These are phyloP conservation scores for Penicillium daleae DNA, from an alignment of 495 filamentous ascomycete species.

Conservation along the genomic window DNA sequence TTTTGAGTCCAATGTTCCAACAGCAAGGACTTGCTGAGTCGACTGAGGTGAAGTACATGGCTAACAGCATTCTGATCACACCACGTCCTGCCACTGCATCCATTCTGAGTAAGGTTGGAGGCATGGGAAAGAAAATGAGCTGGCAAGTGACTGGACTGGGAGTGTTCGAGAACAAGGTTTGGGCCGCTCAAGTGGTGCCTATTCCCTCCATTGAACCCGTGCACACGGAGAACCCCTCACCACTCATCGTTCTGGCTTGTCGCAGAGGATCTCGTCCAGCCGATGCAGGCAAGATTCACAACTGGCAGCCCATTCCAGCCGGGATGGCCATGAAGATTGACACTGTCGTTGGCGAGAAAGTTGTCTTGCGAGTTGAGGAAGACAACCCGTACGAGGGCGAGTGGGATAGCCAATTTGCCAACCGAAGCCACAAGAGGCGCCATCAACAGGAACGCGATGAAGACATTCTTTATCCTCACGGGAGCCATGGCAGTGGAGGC, in stretches of 20 bases:
- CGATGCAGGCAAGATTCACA: slow-evolving; percentile 80
- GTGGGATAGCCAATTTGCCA: slow-evolving; percentile 59
- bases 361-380: slow-evolving; percentile 76
- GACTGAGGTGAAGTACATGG: slow-evolving; percentile 78
- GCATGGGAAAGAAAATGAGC: slow-evolving; percentile 75
- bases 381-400: slow-evolving; percentile 59
- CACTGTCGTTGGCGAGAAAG: slow-evolving; percentile 84
- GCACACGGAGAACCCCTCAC: slow-evolving; percentile 74
- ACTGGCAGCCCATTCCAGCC: slow-evolving; percentile 77
- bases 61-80: slow-evolving; percentile 88
- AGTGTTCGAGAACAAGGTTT: slow-evolving; percentile 75
- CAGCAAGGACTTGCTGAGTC: slow-evolving; percentile 49
- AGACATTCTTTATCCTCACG: slow-evolving; percentile 28
- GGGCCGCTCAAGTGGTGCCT: slow-evolving; percentile 80
- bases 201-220: slow-evolving; percentile 63
- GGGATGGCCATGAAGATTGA: slow-evolving; percentile 72
- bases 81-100: slow-evolving; percentile 67
- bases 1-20: slow-evolving; percentile 58
- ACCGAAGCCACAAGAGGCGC: slow-evolving; percentile 55
- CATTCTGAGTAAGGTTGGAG: slow-evolving; percentile 81
- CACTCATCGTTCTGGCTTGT: slow-evolving; percentile 76
- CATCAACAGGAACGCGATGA: slow-evolving; percentile 43
- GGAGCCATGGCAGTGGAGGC: slow-evolving; percentile 10
- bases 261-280: slow-evolving; percentile 72
- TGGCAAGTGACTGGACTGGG: slow-evolving; percentile 84